A percentile compares a stretch with the other conserved stretches of the same genome.
Evolutionary conservation across 805 yeast species (phyloP).

Genomic region (Saccharomyces kudriavzevii): DNA sequence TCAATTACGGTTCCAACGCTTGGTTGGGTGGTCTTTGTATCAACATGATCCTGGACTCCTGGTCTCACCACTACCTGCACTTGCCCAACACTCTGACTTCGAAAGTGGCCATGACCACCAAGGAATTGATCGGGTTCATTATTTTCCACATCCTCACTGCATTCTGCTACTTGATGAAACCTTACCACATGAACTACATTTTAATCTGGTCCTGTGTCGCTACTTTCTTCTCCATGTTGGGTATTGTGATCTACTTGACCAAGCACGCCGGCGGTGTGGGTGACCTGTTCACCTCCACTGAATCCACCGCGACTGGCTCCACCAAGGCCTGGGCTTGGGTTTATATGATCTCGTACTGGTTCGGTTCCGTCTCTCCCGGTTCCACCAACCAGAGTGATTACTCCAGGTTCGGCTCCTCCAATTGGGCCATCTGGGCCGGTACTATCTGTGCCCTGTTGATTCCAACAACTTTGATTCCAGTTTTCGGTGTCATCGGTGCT

Average conservation of each 20-base stretch:
- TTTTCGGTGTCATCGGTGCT: slow-evolving; percentile 38
- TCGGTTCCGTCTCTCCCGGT: slow-evolving; percentile 36
- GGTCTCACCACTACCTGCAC: slow-evolving; percentile 33
- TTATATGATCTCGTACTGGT: slow-evolving; percentile 36
- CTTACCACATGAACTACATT: slow-evolving; percentile 35
- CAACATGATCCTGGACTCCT: slow-evolving; percentile 33
- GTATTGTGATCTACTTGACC: slow-evolving; percentile 33
- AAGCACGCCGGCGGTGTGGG: slow-evolving; percentile 32
- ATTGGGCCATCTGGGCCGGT: slow-evolving; percentile 26
- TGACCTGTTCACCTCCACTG: slow-evolving; percentile 24
- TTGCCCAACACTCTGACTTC: slow-evolving; percentile 29
- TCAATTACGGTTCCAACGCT: slow-evolving; percentile 41
- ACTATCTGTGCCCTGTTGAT: slow-evolving; percentile 30
- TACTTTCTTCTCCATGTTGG: slow-evolving; percentile 35
- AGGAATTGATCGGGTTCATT: slow-evolving; percentile 33
- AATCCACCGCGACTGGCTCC: slow-evolving; percentile 29
- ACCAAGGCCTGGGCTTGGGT: slow-evolving; percentile 37
- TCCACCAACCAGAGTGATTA: slow-evolving; percentile 36
- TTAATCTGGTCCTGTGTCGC: slow-evolving; percentile 32
- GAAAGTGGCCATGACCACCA: slow-evolving; percentile 31
- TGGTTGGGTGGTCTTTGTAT: slow-evolving; percentile 40
- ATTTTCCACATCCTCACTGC: slow-evolving; percentile 38
- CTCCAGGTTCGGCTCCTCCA: slow-evolving; percentile 33
- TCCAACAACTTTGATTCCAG: slow-evolving; percentile 37
- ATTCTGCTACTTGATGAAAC: slow-evolving; percentile 35